Evolutionary conservation across 148 eudicot genomes (phyloP), one percentile per base, ranked within the genome.

Genomic region (Rhododendron ovatum): DNA sequence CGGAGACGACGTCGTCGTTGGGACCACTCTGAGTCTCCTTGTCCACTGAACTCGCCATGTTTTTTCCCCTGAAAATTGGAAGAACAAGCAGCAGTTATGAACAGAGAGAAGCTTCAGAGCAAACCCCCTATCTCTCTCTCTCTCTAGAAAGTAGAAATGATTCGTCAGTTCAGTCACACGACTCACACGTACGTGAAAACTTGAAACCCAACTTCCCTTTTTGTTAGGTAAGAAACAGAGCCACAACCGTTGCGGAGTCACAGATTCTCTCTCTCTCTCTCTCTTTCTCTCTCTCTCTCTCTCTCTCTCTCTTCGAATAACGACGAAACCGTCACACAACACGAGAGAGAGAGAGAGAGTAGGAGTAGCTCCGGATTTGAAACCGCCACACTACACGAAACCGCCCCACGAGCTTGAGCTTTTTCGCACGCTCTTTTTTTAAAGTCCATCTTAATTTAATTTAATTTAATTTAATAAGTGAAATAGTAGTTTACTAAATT

Each of bases 21-120:
- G n/a, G 82, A 15, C 69, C 69, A 11, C 15, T 55, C 41, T 76
- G 86, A 26, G 7, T 53, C 35, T 87, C 89, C 81, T 84, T 77
- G 59, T 84, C 85, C 74, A 71, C 88, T 83, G 84, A 71, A 78
- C 63, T 83, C 75, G 92, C 88, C 92, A 88, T 59, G 26, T 88
- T 74, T 84, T 83, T 84, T 55, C 76, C 73, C 90, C 90, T 90
- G 73, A 86, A 80, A 86, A 84, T 73, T 50, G 30, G 2, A 73
- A 73, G 69, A 81, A 50, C 9, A 71, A 35, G 12, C 28, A 45
- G 41, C 5, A 24, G 84, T 35, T 33, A 84, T 22, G 55, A 67
- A 83, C 22, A 45, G 55, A 73, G 73, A 74, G 33, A 30, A 51
- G 53, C 71, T 75, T 55, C 71, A 13, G 24, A 51, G 24, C 20